Base-by-base conservation (phyloP, 495 filamentous ascomycete genomes). In the Hypomontagnella submonticulosa region DNA sequence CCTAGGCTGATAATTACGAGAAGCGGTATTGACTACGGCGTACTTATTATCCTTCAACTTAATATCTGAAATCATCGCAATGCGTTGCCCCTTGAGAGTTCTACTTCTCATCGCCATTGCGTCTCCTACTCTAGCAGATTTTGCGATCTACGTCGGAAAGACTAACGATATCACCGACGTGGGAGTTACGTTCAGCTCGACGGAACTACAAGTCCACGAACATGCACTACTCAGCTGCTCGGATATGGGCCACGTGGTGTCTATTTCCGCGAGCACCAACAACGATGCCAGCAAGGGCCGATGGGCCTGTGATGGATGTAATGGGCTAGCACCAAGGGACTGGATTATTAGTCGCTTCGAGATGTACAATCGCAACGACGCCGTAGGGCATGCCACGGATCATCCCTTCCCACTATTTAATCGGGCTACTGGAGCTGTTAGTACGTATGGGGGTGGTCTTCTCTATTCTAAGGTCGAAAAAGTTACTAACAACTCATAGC, bases 231-330 rank as follows among this genome's bases (percentile, higher is more conserved):
- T 68, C 18, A 68, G 58, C 37, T 68, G 65, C 34, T 63, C 42
- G 4, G 65, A 68, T 10, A 50, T 51, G 34, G 54, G 49, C 13
- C 65, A 63, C 20, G 49, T 55, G 18, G 52, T 68, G 8, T 13
- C 65, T 11, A 63, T 68, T 1, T 63, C 65, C 1, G 52, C 53
- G 4, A 68, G 65, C 32, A 59, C 10, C 54, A 56, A 49, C 12
- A 68, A 68, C 27, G 65, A 68, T 40, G 65, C 65, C 8, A 68
- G 65, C 15, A 68, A 68, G n/a, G 54, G 65, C 3, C 53, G 59
- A 4, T 68, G 65, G 65, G 65, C 65, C 0, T 69, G 66, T n/a
- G 66, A 69, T 43, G 66, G 66, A 5, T 69, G 66, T 36, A 63
- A 15, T 9, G 66, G 55, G 10, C 34, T 51, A 10, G 58, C 65